Base-by-base conservation (phyloP, 2,329 filamentous ascomycete genomes). In the Phaeophleospora eucalypticola region DNA sequence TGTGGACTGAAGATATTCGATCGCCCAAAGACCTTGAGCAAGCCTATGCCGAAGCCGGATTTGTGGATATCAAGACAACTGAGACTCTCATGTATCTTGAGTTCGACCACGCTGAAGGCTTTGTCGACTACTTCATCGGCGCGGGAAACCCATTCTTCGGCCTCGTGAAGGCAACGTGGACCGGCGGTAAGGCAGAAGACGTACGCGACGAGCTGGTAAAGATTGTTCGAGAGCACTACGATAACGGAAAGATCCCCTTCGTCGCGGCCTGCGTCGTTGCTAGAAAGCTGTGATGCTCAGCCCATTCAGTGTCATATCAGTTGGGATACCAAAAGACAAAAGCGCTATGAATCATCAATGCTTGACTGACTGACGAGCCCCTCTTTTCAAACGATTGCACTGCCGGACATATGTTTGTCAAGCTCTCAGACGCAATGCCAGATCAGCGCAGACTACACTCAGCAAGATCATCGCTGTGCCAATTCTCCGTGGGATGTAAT, bases 101-200 rank as follows among this genome's bases (percentile, higher is more conserved):
- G 17, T 52, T 44, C 17, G 29, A 35, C 24, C 47, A 36, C 34
- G 48, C 34, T n/a, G 44, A 51, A 36, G 40, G 42, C n/a, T 51
- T 44, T 20, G 42, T 38, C 36, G 45, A 48, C 9, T 48, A 45
- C 29, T 48, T 48, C 17, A 14, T 45, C 4, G 32, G 45, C 19
- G 41, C 41, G 20, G 29, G 33, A 15, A 48, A 52, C 43, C 45
- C 49, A 18, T 21, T 38, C 7, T 45, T 52, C 24, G 8, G 48
- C 20, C 33, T 18, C 10, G 41, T 43, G 42, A 33, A 45, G 36
- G 32, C 14, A 3, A 39, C 45, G 2, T 52, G 49, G 45, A 48
- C 41, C 7, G 38, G 46, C 10, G 40, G 41, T 29, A 29, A 29
- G 6, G 34, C 33, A 15, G 42, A 46, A 20, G 42, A 41, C 17